A percentile compares a stretch with the other conserved stretches of the same genome.
phyloP scores from a whole-genome alignment of 345 rosid genomes.

The Boechera retrofracta region DNA sequence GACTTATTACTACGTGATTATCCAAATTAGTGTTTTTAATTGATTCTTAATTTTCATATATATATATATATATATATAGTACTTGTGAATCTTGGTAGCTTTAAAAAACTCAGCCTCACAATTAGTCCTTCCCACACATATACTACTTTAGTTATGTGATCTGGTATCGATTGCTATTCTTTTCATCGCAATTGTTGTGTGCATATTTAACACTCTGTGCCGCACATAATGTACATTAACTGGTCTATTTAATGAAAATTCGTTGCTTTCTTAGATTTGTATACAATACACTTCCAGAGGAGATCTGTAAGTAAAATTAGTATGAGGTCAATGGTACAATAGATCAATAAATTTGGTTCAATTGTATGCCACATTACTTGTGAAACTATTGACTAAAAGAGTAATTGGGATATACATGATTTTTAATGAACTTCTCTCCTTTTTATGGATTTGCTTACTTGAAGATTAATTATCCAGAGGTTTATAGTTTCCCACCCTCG shows the following conservation, averaged over 20 bases:
- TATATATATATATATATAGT: not conserved
- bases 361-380: not conserved
- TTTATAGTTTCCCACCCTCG: constrained; percentile 1
- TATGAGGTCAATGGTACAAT: not conserved
- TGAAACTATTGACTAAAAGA: constrained; percentile 1
- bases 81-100: not conserved
- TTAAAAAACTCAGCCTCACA: constrained; percentile 14
- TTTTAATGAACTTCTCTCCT: not conserved
- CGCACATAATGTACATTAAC: not conserved
- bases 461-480: not conserved
- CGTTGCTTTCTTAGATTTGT: constrained; percentile 20
- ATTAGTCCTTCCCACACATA: constrained; percentile 13
- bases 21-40: constrained; percentile 18
- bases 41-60: not conserved
- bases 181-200: not conserved
- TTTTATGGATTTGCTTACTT: constrained; percentile 3
- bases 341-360: constrained; percentile 6
- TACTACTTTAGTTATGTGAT: constrained; percentile 1
- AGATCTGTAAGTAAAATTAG: constrained; percentile 6
- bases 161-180: not conserved
- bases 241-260: constrained; percentile 5
- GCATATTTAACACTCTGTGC: not conserved
- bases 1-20: not conserved
- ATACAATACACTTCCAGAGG: not conserved
- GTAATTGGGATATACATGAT: not conserved